Percentiles rank a stretch among this genome's conserved stretches.
These are phyloP conservation scores for Saksenaea oblongispora DNA, from an alignment of 371 early-diverging fungal genomes.

Conservation along the genomic window DNA sequence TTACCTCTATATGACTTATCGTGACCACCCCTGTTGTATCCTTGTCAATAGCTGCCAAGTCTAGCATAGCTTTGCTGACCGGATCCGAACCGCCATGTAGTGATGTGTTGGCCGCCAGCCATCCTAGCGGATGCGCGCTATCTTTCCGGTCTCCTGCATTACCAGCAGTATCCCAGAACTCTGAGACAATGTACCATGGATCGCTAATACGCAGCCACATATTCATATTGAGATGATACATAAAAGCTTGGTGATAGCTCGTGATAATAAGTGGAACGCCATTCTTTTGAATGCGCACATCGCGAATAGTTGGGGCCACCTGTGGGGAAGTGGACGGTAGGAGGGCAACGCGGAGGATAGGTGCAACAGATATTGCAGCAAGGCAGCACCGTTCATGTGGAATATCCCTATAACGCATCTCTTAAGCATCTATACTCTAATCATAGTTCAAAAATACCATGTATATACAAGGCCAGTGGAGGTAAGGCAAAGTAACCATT, in stretches of 20 bases:
- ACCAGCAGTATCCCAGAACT: constrained; percentile 50
- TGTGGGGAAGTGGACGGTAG: constrained; percentile 35
- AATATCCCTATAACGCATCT: constrained; percentile 48
- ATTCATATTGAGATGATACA: constrained; percentile 69
- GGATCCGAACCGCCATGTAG: constrained; percentile 25
- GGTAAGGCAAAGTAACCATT: constrained; percentile 68
- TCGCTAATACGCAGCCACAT: constrained; percentile 77
- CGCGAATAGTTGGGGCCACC: constrained; percentile 55
- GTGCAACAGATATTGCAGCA: constrained; percentile 59
- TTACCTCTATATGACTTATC: constrained; percentile 39
- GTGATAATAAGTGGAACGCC: constrained; percentile 77
- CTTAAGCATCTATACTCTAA: neutral
- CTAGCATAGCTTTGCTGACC: constrained; percentile 21
- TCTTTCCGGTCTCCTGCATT: constrained; percentile 2
- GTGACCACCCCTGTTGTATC: constrained; percentile 26
- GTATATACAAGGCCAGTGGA: constrained; percentile 63
- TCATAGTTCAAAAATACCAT: constrained; percentile 63
- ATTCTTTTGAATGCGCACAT: constrained; percentile 59
- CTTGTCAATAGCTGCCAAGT: constrained; percentile 22
- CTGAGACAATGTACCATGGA: constrained; percentile 59
- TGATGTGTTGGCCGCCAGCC: constrained; percentile 28
- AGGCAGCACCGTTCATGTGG: constrained; percentile 43
- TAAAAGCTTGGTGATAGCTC: constrained; percentile 71
- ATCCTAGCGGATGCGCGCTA: constrained; percentile 34
- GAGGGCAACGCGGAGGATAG: constrained; percentile 53